Evolutionary conservation across 805 yeast genomes (phyloP).

Genomic region (Metschnikowia henanensis): DNA sequence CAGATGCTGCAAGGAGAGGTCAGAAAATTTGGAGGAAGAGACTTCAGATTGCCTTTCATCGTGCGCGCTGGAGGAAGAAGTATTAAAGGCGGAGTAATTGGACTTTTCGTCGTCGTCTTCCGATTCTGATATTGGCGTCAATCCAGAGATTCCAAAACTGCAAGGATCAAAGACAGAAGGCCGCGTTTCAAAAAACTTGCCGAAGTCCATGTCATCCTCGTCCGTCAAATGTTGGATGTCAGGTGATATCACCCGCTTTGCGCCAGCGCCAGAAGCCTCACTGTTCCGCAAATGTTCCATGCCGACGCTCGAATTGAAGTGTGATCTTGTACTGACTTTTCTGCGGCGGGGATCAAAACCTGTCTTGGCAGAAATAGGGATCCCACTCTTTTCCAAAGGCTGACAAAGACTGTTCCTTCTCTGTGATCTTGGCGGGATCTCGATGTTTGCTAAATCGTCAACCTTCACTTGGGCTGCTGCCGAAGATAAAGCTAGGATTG

Average conservation of each 20-base stretch:
- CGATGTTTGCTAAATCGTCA: constrained; percentile 21
- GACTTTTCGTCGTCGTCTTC: constrained; percentile 23
- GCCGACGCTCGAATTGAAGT: constrained; percentile 14
- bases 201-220: constrained; percentile 15
- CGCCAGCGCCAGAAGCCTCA: constrained; percentile 8
- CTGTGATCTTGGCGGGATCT: constrained; percentile 26
- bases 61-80: constrained; percentile 30
- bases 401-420: constrained; percentile 21
- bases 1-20: constrained; percentile 39
- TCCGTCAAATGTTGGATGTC: constrained; percentile 7
- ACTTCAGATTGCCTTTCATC: constrained; percentile 17
- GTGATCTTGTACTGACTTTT: constrained; percentile 18
- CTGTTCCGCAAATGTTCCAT: constrained; percentile 4
- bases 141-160: constrained; percentile 28
- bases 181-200: constrained; percentile 5
- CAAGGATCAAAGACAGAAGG: constrained; percentile 23
- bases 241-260: constrained; percentile 10
- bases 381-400: too few species aligned
- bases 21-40: constrained; percentile 30
- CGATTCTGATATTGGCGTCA: constrained; percentile 40
- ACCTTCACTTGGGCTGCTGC: constrained; percentile 11
- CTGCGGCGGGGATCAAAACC: constrained; percentile 20
- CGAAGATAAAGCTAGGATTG: constrained; percentile 12
- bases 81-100: constrained; percentile 14
- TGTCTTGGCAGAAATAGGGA: too few species aligned